Conservation (phyloP, 129 eudicot genomes). For the Saussurea involucrata region DNA sequence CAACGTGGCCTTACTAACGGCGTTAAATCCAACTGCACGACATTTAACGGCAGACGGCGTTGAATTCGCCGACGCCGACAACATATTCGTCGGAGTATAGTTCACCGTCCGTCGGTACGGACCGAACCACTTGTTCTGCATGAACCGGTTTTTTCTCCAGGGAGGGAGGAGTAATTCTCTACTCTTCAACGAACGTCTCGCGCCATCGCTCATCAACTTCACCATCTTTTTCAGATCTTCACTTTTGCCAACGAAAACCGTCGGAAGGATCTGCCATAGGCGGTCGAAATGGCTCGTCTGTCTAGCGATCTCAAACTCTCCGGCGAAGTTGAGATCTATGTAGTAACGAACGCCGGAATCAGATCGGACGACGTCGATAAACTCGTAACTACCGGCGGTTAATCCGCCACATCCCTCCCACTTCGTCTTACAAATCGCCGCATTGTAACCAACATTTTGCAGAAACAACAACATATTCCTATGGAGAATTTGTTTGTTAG, state of each 20-base stretch:
- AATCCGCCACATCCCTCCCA: constrained; percentile 72
- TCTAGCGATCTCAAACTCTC: constrained; percentile 77
- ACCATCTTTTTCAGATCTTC: constrained; percentile 55
- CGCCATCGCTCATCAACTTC: constrained; percentile 47
- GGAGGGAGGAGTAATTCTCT: constrained; percentile 65
- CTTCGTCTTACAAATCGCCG: constrained; percentile 71
- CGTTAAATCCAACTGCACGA: constrained; percentile 68
- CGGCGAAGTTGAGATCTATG: constrained; percentile 54
- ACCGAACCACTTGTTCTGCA: constrained; percentile 90
- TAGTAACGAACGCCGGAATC: constrained; percentile 42
- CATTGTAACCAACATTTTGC: constrained; percentile 58
- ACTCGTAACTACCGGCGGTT: constrained; percentile 70
- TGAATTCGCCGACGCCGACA: constrained; percentile 9
- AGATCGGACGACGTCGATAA: constrained; percentile 58
- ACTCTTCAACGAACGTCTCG: constrained; percentile 50
- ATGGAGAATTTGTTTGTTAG: constrained; percentile 31
- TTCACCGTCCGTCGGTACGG: constrained; percentile 63
- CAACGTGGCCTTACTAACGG: constrained; percentile 36
- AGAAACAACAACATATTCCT: constrained; percentile 60
- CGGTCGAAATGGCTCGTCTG: constrained; percentile 46
- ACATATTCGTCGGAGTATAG: constrained; percentile 19
- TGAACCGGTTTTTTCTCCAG: constrained; percentile 84
- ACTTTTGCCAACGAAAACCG: constrained; percentile 52
- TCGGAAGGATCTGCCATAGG: constrained; percentile 24
- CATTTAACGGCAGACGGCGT: constrained; percentile 43